These are phyloP conservation scores for Ilyonectria destructans DNA, from an alignment of 2,329 filamentous ascomycete species.

Conservation along the genomic window DNA sequence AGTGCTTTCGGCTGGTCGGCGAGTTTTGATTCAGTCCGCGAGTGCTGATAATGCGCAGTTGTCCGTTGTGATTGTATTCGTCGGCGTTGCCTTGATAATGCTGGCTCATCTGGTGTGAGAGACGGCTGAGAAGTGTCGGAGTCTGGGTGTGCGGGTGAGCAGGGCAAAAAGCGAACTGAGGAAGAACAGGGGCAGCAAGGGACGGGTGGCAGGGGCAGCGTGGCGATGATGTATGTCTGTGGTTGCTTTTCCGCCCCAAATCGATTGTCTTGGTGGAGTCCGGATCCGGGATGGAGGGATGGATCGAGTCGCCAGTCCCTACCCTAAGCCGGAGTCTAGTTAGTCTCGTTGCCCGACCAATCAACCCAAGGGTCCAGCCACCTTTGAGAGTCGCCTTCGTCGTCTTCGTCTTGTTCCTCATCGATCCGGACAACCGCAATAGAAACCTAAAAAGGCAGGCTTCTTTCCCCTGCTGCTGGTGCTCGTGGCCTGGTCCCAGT, in stretches of 20 bases:
- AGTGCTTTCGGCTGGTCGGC: neutral
- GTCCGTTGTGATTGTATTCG: conserved; percentile 3
- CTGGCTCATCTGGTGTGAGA: conserved; percentile 20
- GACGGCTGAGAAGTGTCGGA: conserved; percentile 16
- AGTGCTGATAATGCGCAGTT: conserved; percentile 19
- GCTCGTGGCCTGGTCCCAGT: conserved; percentile 21
- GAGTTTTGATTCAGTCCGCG: conserved; percentile 6
- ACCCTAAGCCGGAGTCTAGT: conserved; percentile 45
- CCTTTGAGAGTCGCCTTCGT: conserved; percentile 39
- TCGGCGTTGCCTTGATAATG: conserved; percentile 9
- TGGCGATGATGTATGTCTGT: conserved; percentile 55
- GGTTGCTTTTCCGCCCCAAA: conserved; percentile 53
- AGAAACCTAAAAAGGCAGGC: conserved; percentile 22
- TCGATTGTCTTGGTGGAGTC: conserved; percentile 53
- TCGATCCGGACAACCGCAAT: conserved; percentile 37
- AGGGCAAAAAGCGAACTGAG: conserved; percentile 37
- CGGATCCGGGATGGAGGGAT: conserved; percentile 55
- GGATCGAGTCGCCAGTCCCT: conserved; percentile 46
- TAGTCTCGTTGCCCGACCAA: conserved; percentile 49
- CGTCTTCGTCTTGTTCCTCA: conserved; percentile 42
- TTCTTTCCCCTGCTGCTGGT: neutral
- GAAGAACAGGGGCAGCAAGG: conserved; percentile 47
- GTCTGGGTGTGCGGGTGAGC: conserved; percentile 12
- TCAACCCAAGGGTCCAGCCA: conserved; percentile 47
- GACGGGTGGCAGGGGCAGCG: conserved; percentile 50